A percentile compares a stretch with the other conserved stretches of the same genome.
Conservation (phyloP, 2,329 filamentous ascomycete species). For the Colletotrichum nymphaeae region DNA sequence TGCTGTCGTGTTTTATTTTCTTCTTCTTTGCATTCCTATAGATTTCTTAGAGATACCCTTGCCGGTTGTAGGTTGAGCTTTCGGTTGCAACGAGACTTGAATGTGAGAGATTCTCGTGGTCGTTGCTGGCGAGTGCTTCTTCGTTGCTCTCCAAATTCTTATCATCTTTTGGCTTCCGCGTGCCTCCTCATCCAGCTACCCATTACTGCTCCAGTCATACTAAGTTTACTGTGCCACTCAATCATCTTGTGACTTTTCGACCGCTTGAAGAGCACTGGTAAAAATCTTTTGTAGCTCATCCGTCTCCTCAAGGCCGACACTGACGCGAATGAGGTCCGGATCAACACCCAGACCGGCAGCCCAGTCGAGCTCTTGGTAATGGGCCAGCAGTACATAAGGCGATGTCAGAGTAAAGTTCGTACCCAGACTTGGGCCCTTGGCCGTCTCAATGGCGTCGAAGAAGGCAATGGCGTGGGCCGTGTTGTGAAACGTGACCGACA, state of each 20-base stretch:
- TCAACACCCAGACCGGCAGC: constrained; percentile 85
- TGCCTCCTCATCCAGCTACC: neutral
- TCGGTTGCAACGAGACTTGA: neutral
- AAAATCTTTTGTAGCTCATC: constrained; percentile 74
- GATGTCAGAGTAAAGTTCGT: constrained; percentile 96
- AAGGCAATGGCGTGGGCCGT: constrained; percentile 80
- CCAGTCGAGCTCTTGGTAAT: constrained; percentile 95
- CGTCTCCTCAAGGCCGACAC: constrained; percentile 88
- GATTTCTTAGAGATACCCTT: constrained; percentile 31
- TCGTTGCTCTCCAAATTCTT: neutral
- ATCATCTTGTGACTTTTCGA: constrained; percentile 42
- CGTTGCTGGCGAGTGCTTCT: neutral
- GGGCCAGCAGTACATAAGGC: constrained; percentile 91
- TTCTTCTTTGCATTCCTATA: constrained; percentile 2
- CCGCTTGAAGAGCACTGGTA: constrained; percentile 74
- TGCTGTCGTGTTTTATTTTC: neutral
- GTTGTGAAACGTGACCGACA: constrained; percentile 84
- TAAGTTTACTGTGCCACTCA: neutral
- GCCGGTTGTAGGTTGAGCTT: neutral
- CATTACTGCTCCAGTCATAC: neutral
- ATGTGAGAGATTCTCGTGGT: neutral
- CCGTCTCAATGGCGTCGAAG: constrained; percentile 86
- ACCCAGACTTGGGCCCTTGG: constrained; percentile 93
- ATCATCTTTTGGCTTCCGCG: neutral
- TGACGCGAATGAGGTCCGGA: constrained; percentile 83